Evolutionary conservation across 352 stramenopile genomes (phyloP), one percentile per base, ranked within the genome.

Genomic region (Pythium grandisporangium): DNA sequence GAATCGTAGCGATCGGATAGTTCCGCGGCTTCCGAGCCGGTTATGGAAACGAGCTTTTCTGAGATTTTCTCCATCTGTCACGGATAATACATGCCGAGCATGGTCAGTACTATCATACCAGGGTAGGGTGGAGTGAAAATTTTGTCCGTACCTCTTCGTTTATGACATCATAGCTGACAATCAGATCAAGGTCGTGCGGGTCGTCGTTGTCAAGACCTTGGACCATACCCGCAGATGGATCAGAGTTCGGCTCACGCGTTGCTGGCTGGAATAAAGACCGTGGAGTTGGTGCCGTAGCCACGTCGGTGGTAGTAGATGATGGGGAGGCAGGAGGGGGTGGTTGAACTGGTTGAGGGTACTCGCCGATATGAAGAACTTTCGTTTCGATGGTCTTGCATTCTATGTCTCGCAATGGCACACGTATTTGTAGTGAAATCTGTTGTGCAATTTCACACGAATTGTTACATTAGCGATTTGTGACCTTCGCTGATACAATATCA

Each of bases 111-210:
- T n/a, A n/a, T n/a, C n/a, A n/a, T n/a, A n/a, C n/a, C n/a, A n/a
- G n/a, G n/a, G n/a, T n/a, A n/a, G n/a, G n/a, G n/a, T n/a, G n/a
- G n/a, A n/a, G n/a, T n/a, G n/a, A n/a, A n/a, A n/a, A n/a, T n/a
- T n/a, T n/a, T 17, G 10, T 14, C 30, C 36, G 42, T 44, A 90
- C 77, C 70, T 91, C 78, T 61, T 91, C 72, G 30, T 78, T 84
- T 14, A 91, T 85, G 42, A 91, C 75, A 42, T 91, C 78, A 59
- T 91, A 91, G 59, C 78, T 91, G 38, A 86, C 42, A 41, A 91
- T 85, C 33, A 84, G 26, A 52, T 89, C 75, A 10, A 84, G 40
- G 51, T 78, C 50, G 30, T 87, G 75, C 5, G 73, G 68, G 34
- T 91, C 63, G 11, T 70, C 62, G 5, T 45, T 13, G 11, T 43